Conservation (phyloP, 306 rosid genomes). For the Acacia melanoxylon region DNA sequence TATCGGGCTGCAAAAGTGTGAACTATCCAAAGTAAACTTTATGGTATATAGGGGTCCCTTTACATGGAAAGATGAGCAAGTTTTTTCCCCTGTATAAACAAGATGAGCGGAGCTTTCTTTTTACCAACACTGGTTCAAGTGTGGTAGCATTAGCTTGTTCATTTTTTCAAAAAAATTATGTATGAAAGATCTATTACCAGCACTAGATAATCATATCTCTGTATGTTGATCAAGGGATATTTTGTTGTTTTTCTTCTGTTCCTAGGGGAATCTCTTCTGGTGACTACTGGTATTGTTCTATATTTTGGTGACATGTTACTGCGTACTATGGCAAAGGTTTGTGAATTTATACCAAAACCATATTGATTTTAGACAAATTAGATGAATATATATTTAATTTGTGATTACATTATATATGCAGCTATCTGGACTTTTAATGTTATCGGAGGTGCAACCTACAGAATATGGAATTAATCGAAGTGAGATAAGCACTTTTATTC, state of each 20-base stretch:
- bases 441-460: conserved; percentile 43
- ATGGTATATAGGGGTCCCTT: not conserved
- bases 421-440: conserved; percentile 55
- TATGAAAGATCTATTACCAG: conserved; percentile 3
- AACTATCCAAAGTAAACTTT: not conserved
- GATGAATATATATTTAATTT: conserved; percentile 22
- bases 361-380: conserved; percentile 9
- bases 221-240: not conserved
- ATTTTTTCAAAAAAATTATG: not conserved
- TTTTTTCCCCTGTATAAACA: not conserved
- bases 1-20: not conserved
- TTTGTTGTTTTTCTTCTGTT: conserved; percentile 25
- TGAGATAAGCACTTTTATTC: conserved; percentile 77
- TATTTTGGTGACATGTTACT: conserved; percentile 90
- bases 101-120: conserved; percentile 3
- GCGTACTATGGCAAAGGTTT: conserved; percentile 69
- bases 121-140: not conserved
- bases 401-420: conserved; percentile 39
- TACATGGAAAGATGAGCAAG: conserved; percentile 8
- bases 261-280: conserved; percentile 84
- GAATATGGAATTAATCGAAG: conserved; percentile 63
- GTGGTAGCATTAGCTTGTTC: conserved; percentile 1
- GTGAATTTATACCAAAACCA: conserved; percentile 24
- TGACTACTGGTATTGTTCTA: conserved; percentile 79
- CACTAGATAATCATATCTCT: conserved; percentile 12